Conservation (phyloP, 768 basidiomycete genomes). For the Phylloporus scabripes region DNA sequence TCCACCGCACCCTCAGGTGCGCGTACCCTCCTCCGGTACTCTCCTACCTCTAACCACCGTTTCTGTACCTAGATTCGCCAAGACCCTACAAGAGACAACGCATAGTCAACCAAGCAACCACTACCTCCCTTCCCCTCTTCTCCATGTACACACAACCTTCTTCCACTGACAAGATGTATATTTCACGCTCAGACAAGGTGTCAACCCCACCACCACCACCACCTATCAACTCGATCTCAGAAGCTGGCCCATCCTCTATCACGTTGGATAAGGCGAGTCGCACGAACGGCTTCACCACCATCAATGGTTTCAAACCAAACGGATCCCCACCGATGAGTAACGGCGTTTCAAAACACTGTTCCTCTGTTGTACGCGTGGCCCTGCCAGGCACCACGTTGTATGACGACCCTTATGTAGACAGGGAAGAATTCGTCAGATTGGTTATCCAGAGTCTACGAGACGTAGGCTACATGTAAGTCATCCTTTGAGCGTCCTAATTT, state of each 20-base stretch:
- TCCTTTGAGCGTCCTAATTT: conserved; percentile 4
- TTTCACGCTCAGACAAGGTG: conserved; percentile 46
- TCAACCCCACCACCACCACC: conserved; percentile 37
- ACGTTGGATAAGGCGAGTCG: conserved; percentile 30
- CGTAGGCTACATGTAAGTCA: conserved; percentile 67
- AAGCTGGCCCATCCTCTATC: conserved; percentile 51
- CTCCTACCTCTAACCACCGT: neutral
- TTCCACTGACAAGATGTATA: conserved; percentile 43
- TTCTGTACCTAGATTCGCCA: conserved; percentile 37
- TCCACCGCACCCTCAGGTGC: conserved; percentile 24
- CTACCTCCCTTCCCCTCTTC: conserved; percentile 27
- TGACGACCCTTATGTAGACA: conserved; percentile 71
- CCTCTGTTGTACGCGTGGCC: conserved; percentile 52
- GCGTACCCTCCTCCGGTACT: conserved; percentile 6
- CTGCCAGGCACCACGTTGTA: conserved; percentile 72
- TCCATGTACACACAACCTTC: conserved; percentile 16
- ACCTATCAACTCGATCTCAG: conserved; percentile 38
- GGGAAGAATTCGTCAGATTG: conserved; percentile 87
- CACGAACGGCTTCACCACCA: conserved; percentile 37
- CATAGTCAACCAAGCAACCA: conserved; percentile 38
- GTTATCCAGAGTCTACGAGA: conserved; percentile 87
- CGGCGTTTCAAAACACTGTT: conserved; percentile 45
- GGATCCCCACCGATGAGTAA: conserved; percentile 42
- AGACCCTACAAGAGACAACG: conserved; percentile 71
- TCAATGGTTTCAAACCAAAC: conserved; percentile 37